Percentiles rank a stretch among this genome's conserved stretches.
Evolutionary conservation across 306 rosid genomes (phyloP).

Genomic region (Bauhinia variegata): DNA sequence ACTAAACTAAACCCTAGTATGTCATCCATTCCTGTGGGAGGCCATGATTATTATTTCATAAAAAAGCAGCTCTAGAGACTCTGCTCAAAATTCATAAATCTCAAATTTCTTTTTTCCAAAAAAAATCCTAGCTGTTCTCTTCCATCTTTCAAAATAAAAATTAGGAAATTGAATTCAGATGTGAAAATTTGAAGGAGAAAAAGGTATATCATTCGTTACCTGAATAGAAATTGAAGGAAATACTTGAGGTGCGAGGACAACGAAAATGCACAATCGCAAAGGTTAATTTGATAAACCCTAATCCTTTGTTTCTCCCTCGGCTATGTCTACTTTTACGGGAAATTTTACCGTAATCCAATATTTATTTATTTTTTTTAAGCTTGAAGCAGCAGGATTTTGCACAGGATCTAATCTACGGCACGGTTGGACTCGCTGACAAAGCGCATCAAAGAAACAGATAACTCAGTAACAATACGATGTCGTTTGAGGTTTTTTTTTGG

Average conservation of each 20-base stretch:
- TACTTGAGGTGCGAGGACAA: slow-evolving; percentile 2
- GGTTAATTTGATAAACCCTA: slow-evolving; percentile 47
- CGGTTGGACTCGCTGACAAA: neutral
- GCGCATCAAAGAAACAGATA: neutral
- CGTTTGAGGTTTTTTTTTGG: neutral
- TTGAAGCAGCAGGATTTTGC: slow-evolving; percentile 34
- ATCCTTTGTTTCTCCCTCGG: slow-evolving; percentile 10
- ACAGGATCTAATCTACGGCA: slow-evolving; percentile 3
- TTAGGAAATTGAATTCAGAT: neutral
- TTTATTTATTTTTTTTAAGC: too few relatives aligned
- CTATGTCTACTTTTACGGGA: slow-evolving; percentile 4
- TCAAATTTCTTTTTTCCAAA: neutral
- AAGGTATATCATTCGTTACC: slow-evolving; percentile 40
- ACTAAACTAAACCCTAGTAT: slow-evolving; percentile 47
- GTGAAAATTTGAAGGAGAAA: neutral
- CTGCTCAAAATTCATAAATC: slow-evolving; percentile 17
- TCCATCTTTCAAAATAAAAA: slow-evolving; percentile 13
- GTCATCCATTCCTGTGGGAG: slow-evolving; percentile 4
- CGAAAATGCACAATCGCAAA: neutral
- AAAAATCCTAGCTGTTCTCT: neutral
- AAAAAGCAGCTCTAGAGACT: neutral
- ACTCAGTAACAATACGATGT: neutral
- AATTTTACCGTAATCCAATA: neutral
- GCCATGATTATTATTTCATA: neutral
- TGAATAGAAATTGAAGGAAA: slow-evolving; percentile 30